Evolutionary conservation across 371 early-diverging fungal species (phyloP), one percentile per base, ranked within the genome.

Genomic region (Syncephalastrum racemosum): DNA sequence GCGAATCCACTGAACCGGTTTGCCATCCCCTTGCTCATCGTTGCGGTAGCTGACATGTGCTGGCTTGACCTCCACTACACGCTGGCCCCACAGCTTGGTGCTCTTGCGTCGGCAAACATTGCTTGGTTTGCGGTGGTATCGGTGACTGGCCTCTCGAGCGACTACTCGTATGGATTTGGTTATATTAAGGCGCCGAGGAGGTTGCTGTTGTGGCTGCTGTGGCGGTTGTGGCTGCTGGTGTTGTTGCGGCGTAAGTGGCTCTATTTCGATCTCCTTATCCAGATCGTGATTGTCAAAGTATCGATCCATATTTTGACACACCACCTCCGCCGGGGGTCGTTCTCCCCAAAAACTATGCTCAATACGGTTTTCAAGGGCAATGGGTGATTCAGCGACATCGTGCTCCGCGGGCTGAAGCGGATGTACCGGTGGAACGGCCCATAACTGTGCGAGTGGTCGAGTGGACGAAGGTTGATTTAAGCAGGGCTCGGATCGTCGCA

Each of bases 251-350:
- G 27, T 31, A 15, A 45, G 15, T 8, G 46, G 19, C 18, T 54
- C 54, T 0, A 70, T 59, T 2, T 83, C 67, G 25, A 91, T 82
- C 12, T 87, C 89, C 53, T 83, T 76, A 56, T 91, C 92, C 42
- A 92, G 64, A 59, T 92, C 90, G 54, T 92, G 87, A 20, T 79
- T 83, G 31, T 88, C 90, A 66, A 92, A 91, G 62, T 85, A 92
- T 46, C 80, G 64, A 43, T 89, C 90, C 56, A 90, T 69, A 60
- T 90, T 82, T 52, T 89, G 83, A 22, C 81, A 79, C 39, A 92
- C 85, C 15, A 85, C 79, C 46, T 91, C 88, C 8, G 88, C 71
- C 0, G 89, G 88, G 7, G 93, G 93, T 4, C 93, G 81, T 50
- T 85, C 89, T 4, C 83, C 83, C 88, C 88, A 87, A 54, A 75